These are phyloP conservation scores for Colletotrichum ledebouriae DNA, from an alignment of 2,329 filamentous ascomycete genomes.

Conservation along the genomic window DNA sequence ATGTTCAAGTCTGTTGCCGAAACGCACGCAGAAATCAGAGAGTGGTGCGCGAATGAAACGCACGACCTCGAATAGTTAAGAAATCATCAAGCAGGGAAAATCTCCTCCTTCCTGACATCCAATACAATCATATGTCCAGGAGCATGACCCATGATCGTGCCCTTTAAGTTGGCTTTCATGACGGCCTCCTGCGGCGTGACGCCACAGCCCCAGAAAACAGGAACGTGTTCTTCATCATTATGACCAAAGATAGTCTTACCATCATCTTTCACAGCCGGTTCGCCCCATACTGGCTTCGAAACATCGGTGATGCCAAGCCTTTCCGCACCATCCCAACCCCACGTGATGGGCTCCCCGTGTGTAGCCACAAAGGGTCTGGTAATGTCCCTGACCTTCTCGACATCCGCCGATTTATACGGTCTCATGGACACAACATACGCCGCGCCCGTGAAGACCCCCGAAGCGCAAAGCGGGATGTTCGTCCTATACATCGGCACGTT, in stretches of 20 bases:
- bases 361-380: conserved; percentile 68
- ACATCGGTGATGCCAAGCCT: conserved; percentile 68
- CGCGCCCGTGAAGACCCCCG: conserved; percentile 68
- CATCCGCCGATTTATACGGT: conserved; percentile 63
- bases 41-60: too few relatives aligned
- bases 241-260: conserved; percentile 52
- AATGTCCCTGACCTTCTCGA: conserved; percentile 66
- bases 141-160: conserved; percentile 71
- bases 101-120: conserved; percentile 62
- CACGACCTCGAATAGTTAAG: too few relatives aligned
- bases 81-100: conserved; percentile 35
- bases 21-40: too few relatives aligned
- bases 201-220: conserved; percentile 74
- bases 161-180: conserved; percentile 66
- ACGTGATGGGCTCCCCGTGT: conserved; percentile 75
- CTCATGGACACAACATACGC: conserved; percentile 75
- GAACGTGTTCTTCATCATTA: conserved; percentile 59
- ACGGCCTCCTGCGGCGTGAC: conserved; percentile 77
- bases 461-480: conserved; percentile 65
- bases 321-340: conserved; percentile 71
- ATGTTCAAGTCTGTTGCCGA: too few relatives aligned
- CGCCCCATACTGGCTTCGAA: conserved; percentile 68
- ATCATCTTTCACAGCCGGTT: conserved; percentile 57
- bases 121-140: conserved; percentile 74
- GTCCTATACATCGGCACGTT: conserved; percentile 75